A percentile compares a stretch with the other conserved stretches of the same genome.
Conservation (phyloP, 257 asterid species). For the Primulina huaijiensis region DNA sequence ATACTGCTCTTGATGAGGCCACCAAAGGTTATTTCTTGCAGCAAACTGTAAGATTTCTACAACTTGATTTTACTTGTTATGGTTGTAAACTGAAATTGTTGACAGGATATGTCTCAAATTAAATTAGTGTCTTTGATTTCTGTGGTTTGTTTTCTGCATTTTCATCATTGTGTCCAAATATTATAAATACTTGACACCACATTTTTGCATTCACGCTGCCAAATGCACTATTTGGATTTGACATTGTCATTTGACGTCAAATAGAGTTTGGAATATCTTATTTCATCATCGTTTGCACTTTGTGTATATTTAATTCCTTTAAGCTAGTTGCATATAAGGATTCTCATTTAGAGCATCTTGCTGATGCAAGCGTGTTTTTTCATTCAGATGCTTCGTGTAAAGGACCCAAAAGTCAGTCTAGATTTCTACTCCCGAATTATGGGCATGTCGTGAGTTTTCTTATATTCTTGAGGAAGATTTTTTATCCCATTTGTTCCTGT, state of each 20-base stretch:
- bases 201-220: not conserved
- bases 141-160: not conserved
- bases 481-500: not conserved
- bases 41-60: slow-evolving; percentile 61
- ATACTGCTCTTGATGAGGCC: slow-evolving; percentile 57
- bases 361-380: slow-evolving; percentile 23
- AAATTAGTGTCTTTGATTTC: not conserved
- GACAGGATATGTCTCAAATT: not conserved
- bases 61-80: not conserved
- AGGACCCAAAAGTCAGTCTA: slow-evolving; percentile 92
- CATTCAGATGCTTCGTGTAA: slow-evolving; percentile 81
- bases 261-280: not conserved
- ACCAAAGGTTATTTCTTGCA: slow-evolving; percentile 84
- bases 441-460: slow-evolving; percentile 92
- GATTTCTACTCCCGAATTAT: slow-evolving; percentile 83
- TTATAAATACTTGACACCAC: too few relatives aligned
- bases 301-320: not conserved
- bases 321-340: not conserved
- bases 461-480: slow-evolving; percentile 3
- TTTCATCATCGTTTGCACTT: not conserved
- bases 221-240: not conserved
- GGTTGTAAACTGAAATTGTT: not conserved
- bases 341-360: slow-evolving; percentile 3
- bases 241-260: not conserved
- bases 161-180: too few relatives aligned